Evolutionary conservation across 805 yeast genomes (phyloP), one percentile per base, ranked within the genome.

Genomic region (Cyberlindnera mississippiensis): DNA sequence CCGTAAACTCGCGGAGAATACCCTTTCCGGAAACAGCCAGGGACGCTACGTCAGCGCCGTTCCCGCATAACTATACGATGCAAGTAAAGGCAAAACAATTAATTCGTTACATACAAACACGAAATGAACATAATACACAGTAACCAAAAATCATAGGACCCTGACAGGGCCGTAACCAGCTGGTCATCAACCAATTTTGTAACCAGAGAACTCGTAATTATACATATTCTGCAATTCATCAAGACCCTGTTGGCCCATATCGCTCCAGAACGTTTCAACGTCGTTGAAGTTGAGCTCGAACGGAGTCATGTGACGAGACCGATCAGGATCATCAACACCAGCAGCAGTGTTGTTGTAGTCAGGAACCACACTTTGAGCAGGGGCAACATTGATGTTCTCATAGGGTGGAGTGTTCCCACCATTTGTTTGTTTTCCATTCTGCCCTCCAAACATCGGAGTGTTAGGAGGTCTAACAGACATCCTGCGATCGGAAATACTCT

Each of bases 201-300:
- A 57, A 16, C 61, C 60, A 4, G 60, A 47, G 47, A 54, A 57
- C 31, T 57, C 61, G 9, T 52, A 48, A 44, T 53, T 46, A 19
- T 56, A 56, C 57, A 56, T 50, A 32, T 51, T 55, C 35, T 51
- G 54, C 40, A 57, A 37, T 34, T 52, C 57, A 33, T 55, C 55
- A 28, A 54, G 33, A 2, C 59, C 60, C 32, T 51, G 54, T 28
- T 52, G 58, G 1, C 59, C 60, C 42, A 57, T 53, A 38, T 51
- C 60, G 28, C 38, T 44, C 61, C 61, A 57, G 41, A 57, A 53
- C 4, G 45, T 40, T 27, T 54, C 58, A 27, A 48, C 36, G 14
- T 49, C 59, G 30, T 44, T 35, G 31, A 51, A 41, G 17, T 44
- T 39, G 27, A 52, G 27, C 35, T 51, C 58, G 34, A 48, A 41